Base-by-base conservation (phyloP, 495 filamentous ascomycete genomes). In the Amorphotheca resinae region DNA sequence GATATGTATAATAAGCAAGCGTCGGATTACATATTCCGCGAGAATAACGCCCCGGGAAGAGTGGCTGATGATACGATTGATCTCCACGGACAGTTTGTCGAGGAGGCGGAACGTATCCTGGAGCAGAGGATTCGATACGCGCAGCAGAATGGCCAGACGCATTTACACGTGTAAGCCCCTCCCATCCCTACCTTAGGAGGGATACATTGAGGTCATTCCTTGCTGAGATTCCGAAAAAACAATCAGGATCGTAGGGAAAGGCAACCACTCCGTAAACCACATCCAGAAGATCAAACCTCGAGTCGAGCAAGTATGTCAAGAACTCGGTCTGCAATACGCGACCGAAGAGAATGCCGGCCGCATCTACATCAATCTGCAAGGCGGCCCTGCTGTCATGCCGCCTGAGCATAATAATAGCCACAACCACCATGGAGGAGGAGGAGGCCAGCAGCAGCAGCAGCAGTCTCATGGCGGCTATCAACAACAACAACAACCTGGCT, bases 221-320 rank as follows among this genome's bases (percentile, higher is more conserved):
- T n/a, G n/a, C n/a, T n/a, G n/a, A n/a, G n/a, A n/a, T n/a, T n/a
- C n/a, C n/a, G n/a, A n/a, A n/a, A n/a, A n/a, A n/a, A n/a, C n/a
- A n/a, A n/a, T n/a, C 31, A 76, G 73, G 0, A 95, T 98, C 57
- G 93, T 96, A 17, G 91, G 91, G 33, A 94, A 85, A 63, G 91
- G 91, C 2, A 91, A 89, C 61, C 93, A 98, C 63, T 84, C 77
- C 21, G 65, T 59, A 1, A 69, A 76, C 44, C 78, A 84, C 52
- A 69, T 95, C 33, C 80, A 91, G 57, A 95, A 91, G 66, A 75
- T 98, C 56, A 95, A 88, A 60, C 91, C 91, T 4, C 68, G 79
- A 21, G 88, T 96, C 14, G 88, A 95, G 61, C 67, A 82, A 51
- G 63, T 96, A 36, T 94, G 87, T 58, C 72, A 63, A 9, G 80